A percentile compares a stretch with the other conserved stretches of the same genome.
These are phyloP conservation scores for Flammula alnicola DNA, from an alignment of 1,284 basidiomycete genomes.

Conservation along the genomic window DNA sequence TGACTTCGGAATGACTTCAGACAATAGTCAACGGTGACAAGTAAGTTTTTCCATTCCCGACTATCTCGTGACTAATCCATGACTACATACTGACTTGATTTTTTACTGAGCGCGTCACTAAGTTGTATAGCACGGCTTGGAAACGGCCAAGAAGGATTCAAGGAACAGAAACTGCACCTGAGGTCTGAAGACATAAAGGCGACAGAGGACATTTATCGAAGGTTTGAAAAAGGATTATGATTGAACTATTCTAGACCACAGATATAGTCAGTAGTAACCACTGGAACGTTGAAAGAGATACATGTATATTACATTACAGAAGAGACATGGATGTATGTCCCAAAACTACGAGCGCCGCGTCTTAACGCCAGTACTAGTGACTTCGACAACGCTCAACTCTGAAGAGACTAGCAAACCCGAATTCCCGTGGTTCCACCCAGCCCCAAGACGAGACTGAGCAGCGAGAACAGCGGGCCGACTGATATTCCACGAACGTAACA, in stretches of 20 bases:
- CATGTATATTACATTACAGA: background rate
- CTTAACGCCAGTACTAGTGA: slow-evolving; percentile 29
- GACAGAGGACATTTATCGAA: too few relatives aligned
- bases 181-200: too few relatives aligned
- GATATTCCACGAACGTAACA: slow-evolving; percentile 66
- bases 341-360: slow-evolving; percentile 59
- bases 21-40: too few relatives aligned
- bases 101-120: too few relatives aligned
- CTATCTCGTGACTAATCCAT: too few relatives aligned
- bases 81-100: too few relatives aligned
- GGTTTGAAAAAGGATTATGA: background rate
- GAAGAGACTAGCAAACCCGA: slow-evolving; percentile 47
- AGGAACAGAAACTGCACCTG: too few relatives aligned
- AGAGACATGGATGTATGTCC: slow-evolving; percentile 48
- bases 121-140: too few relatives aligned
- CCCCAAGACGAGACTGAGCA: slow-evolving; percentile 52
- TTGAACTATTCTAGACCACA: too few relatives aligned
- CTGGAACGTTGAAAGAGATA: background rate
- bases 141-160: too few relatives aligned
- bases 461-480: slow-evolving; percentile 40
- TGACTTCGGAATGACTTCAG: too few relatives aligned
- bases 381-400: slow-evolving; percentile 54
- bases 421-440: slow-evolving; percentile 44
- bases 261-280: background rate
- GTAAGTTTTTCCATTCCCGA: too few relatives aligned